These are phyloP conservation scores for Fusarium sp. DNA, from an alignment of 2,329 filamentous ascomycete species.

Conservation along the genomic window DNA sequence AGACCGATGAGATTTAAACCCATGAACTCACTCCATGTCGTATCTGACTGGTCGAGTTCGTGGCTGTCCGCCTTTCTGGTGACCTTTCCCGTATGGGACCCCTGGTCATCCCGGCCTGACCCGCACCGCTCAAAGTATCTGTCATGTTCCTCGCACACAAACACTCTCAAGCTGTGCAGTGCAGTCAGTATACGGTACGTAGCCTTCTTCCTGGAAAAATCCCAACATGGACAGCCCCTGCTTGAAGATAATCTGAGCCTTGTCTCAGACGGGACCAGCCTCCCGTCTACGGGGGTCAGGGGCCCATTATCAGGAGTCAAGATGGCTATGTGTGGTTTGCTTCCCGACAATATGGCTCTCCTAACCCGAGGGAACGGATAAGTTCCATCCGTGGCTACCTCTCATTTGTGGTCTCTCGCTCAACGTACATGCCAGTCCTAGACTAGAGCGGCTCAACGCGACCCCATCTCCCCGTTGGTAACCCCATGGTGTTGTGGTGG, in stretches of 20 bases:
- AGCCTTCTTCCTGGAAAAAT: background rate
- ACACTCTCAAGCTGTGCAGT: background rate
- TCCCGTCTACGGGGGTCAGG: constrained; percentile 36
- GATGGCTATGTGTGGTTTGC: constrained; percentile 14
- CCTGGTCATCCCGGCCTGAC: constrained; percentile 31
- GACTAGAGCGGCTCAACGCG: constrained; percentile 10
- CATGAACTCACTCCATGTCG: constrained; percentile 16
- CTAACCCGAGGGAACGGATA: constrained; percentile 24
- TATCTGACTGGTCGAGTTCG: constrained; percentile 32
- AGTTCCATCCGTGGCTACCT: constrained; percentile 14
- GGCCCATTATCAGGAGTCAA: constrained; percentile 10
- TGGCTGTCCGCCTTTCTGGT: constrained; percentile 8
- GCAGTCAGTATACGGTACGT: background rate
- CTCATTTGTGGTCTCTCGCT: constrained; percentile 7
- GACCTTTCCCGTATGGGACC: constrained; percentile 8
- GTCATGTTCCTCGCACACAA: constrained; percentile 22
- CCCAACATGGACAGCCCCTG: constrained; percentile 14
- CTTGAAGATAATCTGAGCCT: constrained; percentile 20
- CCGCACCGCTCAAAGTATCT: constrained; percentile 28
- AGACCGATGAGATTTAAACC: constrained; percentile 3
- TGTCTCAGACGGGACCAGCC: constrained; percentile 28
- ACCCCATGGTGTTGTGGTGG: constrained; percentile 31
- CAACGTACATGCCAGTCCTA: constrained; percentile 2
- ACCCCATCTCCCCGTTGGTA: constrained; percentile 11
- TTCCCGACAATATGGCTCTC: constrained; percentile 35